These are phyloP conservation scores for Malus hybrid DNA, from an alignment of 331 rosid species.

Conservation along the genomic window DNA sequence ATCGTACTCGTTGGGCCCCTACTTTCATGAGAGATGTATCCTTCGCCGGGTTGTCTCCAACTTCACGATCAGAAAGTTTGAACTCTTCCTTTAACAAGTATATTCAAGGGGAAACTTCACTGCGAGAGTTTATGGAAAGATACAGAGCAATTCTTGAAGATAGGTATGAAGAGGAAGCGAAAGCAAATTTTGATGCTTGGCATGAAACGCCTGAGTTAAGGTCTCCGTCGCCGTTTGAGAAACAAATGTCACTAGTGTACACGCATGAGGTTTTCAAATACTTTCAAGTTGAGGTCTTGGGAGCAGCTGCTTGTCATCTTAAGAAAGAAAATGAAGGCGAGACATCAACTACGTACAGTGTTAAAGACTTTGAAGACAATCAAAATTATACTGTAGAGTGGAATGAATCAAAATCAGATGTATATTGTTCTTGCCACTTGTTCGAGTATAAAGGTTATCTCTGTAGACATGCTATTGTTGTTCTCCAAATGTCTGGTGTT, in stretches of 20 bases:
- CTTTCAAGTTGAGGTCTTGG: slow-evolving; percentile 81
- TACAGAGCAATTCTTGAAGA: slow-evolving; percentile 71
- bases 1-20: slow-evolving; percentile 74
- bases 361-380: slow-evolving; percentile 69
- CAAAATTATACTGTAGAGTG: slow-evolving; percentile 66
- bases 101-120: slow-evolving; percentile 59
- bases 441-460: slow-evolving; percentile 83
- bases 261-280: slow-evolving; percentile 59
- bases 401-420: slow-evolving; percentile 64
- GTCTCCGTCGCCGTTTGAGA: slow-evolving; percentile 92
- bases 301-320: slow-evolving; percentile 95
- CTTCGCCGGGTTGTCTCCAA: slow-evolving; percentile 66
- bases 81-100: slow-evolving; percentile 61
- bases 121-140: slow-evolving; percentile 60
- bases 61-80: slow-evolving; percentile 53
- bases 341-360: slow-evolving; percentile 39
- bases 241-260: slow-evolving; percentile 66
- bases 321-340: slow-evolving; percentile 64
- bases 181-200: slow-evolving; percentile 92
- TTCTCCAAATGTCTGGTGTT: slow-evolving; percentile 93
- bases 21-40: slow-evolving; percentile 64
- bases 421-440: slow-evolving; percentile 70
- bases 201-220: slow-evolving; percentile 88
- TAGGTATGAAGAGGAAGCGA: slow-evolving; percentile 85
- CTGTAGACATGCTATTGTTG: slow-evolving; percentile 85